Conservation (phyloP, 1,284 basidiomycete species). For the Naganishia albida region DNA sequence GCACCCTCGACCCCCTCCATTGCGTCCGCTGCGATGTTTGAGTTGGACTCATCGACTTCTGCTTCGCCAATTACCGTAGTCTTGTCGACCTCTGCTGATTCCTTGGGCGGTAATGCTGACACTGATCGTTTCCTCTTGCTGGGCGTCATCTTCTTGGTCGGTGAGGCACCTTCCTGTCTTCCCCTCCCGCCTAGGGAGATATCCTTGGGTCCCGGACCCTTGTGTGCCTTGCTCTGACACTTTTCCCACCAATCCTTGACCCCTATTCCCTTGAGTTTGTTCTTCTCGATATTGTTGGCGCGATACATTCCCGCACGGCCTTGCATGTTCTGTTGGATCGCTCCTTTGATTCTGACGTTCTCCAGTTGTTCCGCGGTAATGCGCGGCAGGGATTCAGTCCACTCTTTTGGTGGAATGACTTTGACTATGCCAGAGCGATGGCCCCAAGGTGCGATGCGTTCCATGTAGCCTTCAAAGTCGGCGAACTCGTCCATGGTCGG, state of each 20-base stretch:
- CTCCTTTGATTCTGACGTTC: slow-evolving; percentile 63
- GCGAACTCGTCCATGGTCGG: slow-evolving; percentile 82
- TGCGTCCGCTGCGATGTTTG: background rate
- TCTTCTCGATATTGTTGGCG: slow-evolving; percentile 67
- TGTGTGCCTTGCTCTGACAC: slow-evolving; percentile 62
- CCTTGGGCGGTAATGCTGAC: background rate
- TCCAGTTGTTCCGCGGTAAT: slow-evolving; percentile 7
- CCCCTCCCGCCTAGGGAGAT: slow-evolving; percentile 44
- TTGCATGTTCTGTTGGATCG: slow-evolving; percentile 88
- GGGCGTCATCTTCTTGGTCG: slow-evolving; percentile 22
- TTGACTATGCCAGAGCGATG: slow-evolving; percentile 86
- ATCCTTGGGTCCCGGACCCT: slow-evolving; percentile 47
- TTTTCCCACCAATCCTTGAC: slow-evolving; percentile 84
- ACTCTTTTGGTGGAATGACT: slow-evolving; percentile 88
- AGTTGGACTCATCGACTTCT: background rate
- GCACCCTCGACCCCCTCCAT: background rate
- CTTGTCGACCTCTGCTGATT: background rate
- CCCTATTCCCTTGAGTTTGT: slow-evolving; percentile 65
- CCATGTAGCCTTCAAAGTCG: slow-evolving; percentile 87
- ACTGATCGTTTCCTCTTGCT: slow-evolving; percentile 20
- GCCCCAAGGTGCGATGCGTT: slow-evolving; percentile 81
- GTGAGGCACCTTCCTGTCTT: slow-evolving; percentile 36
- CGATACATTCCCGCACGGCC: slow-evolving; percentile 82
- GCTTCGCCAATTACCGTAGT: background rate
- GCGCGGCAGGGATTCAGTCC: slow-evolving; percentile 60